Conservation (phyloP, 2,329 filamentous ascomycete genomes). For the Podosphaera fusca region DNA sequence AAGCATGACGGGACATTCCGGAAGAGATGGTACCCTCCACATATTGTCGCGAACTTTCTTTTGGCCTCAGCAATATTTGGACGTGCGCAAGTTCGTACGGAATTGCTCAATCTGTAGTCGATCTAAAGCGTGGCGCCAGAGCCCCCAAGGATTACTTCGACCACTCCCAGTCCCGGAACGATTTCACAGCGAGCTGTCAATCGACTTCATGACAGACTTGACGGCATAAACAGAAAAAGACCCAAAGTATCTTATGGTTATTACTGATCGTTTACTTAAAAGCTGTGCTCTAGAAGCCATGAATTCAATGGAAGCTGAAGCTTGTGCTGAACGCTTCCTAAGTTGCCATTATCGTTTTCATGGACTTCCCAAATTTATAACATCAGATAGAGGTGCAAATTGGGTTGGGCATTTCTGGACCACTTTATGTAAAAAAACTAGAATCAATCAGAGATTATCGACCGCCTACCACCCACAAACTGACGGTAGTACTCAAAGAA, state of each 20-base stretch:
- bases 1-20: not conserved
- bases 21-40: not conserved
- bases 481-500: not conserved
- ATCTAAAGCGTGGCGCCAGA: not conserved
- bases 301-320: slow-evolving; percentile 1
- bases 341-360: slow-evolving; percentile 1
- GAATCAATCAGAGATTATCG: not conserved
- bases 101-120: not conserved
- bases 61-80: not conserved
- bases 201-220: not conserved
- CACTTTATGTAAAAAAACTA: not conserved
- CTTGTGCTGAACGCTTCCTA: not conserved
- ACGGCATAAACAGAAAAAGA: not conserved
- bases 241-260: slow-evolving; percentile 1
- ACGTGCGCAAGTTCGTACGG: not conserved
- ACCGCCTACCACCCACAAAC: not conserved
- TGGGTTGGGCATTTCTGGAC: slow-evolving; percentile 1
- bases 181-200: not conserved
- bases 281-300: slow-evolving; percentile 1
- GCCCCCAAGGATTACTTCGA: not conserved
- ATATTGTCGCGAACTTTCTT: not conserved
- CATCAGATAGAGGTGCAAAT: not conserved
- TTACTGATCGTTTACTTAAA: slow-evolving; percentile 1
- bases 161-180: not conserved
- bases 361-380: slow-evolving; percentile 1